Percentiles rank a stretch among this genome's conserved stretches.
phyloP scores from a whole-genome alignment of 768 basidiomycete genomes.

The Tricholoma hemisulphureum region DNA sequence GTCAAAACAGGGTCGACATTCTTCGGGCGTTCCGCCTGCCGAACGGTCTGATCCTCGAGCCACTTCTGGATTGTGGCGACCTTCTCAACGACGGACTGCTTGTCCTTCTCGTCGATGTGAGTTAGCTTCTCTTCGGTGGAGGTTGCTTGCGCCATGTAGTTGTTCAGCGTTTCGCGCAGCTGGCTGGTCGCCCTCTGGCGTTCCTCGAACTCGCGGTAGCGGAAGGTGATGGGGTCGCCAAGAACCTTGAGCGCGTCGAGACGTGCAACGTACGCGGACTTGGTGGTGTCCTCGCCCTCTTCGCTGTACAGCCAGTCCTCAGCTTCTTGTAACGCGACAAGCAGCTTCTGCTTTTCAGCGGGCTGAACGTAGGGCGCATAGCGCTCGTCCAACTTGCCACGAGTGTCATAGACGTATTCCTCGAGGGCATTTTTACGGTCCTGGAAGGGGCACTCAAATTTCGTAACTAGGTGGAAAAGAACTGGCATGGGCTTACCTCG shows the following conservation, averaged over 20 bases:
- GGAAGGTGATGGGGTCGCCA: slow-evolving; percentile 83
- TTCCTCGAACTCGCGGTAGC: slow-evolving; percentile 81
- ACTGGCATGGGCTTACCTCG: slow-evolving; percentile 57
- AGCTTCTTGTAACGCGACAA: slow-evolving; percentile 66
- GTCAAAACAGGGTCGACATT: slow-evolving; percentile 84
- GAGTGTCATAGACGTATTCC: slow-evolving; percentile 97
- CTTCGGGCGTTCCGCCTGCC: slow-evolving; percentile 88
- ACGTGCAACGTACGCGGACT: slow-evolving; percentile 87
- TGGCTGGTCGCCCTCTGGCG: slow-evolving; percentile 68
- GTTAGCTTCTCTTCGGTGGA: slow-evolving; percentile 81
- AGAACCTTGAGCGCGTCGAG: slow-evolving; percentile 81
- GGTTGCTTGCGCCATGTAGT: slow-evolving; percentile 80
- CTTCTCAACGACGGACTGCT: slow-evolving; percentile 83
- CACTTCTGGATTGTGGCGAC: slow-evolving; percentile 89
- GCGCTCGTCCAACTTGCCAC: slow-evolving; percentile 86
- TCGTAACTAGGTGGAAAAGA: background rate
- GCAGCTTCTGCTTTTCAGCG: slow-evolving; percentile 75
- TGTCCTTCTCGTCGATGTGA: slow-evolving; percentile 90
- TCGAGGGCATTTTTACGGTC: slow-evolving; percentile 98
- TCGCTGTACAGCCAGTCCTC: slow-evolving; percentile 99
- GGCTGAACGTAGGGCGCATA: slow-evolving; percentile 75
- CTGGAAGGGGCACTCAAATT: slow-evolving; percentile 35
- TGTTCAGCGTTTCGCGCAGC: slow-evolving; percentile 87
- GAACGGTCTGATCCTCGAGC: slow-evolving; percentile 88
- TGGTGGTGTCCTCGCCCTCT: slow-evolving; percentile 93